phyloP scores from a whole-genome alignment of 2,329 filamentous ascomycete genomes.

The Venturia oleaginea region DNA sequence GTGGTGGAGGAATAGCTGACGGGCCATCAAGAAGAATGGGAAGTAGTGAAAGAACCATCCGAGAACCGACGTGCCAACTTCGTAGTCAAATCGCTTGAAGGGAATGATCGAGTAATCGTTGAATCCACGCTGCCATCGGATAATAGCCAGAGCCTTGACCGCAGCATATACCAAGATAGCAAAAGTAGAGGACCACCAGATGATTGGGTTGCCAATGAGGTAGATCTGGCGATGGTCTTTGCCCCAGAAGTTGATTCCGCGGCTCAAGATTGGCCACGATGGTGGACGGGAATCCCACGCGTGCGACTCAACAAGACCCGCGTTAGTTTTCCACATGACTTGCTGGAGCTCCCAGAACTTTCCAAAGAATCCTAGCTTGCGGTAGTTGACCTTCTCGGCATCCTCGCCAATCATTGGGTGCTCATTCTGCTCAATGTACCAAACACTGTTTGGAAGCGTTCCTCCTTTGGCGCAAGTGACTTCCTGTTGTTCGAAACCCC shows the following conservation, averaged over 20 bases:
- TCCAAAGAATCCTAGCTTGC: constrained; percentile 85
- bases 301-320: constrained; percentile 89
- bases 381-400: constrained; percentile 93
- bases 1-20: constrained; percentile 79
- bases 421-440: constrained; percentile 89
- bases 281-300: constrained; percentile 94
- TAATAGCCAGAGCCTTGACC: constrained; percentile 79
- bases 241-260: constrained; percentile 99
- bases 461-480: constrained; percentile 93
- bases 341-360: constrained; percentile 97
- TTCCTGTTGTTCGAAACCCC: constrained; percentile 97
- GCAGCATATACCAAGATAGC: constrained; percentile 67
- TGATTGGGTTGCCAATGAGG: constrained; percentile 84
- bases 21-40: constrained; percentile 96
- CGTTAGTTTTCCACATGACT: constrained; percentile 99
- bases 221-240: constrained; percentile 92
- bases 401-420: constrained; percentile 67
- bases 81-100: constrained; percentile 97
- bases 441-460: constrained; percentile 90
- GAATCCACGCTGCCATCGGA: constrained; percentile 92
- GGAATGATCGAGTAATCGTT: constrained; percentile 71
- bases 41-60: constrained; percentile 99
- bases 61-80: constrained; percentile 80
- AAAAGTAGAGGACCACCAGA: constrained; percentile 85
- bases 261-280: constrained; percentile 83